Evolutionary conservation across 208 protist genomes (phyloP).

Genomic region (Herpetomonas tarakana): DNA sequence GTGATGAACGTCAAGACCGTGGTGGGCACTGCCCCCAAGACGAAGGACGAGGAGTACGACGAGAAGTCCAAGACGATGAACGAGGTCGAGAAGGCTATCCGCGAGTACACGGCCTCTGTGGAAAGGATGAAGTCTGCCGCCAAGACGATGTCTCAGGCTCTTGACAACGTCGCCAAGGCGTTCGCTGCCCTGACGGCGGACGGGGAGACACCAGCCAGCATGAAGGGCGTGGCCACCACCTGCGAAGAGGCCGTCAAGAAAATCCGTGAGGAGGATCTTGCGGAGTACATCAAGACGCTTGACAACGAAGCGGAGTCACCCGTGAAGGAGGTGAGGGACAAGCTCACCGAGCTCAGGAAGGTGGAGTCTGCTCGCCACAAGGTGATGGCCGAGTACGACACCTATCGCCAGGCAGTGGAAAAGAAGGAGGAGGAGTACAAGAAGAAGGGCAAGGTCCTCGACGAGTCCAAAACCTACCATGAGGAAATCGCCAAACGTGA

Average conservation of each 20-base stretch:
- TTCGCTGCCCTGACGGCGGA: conserved; percentile 26
- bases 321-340: conserved; percentile 2
- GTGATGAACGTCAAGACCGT: conserved; percentile 33
- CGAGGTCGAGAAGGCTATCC: conserved; percentile 14
- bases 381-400: conserved; percentile 25
- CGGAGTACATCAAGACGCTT: conserved; percentile 13
- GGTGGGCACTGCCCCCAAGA: conserved; percentile 36
- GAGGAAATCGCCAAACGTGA: conserved; percentile 21
- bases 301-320: not conserved
- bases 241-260: conserved; percentile 15
- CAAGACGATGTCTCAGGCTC: conserved; percentile 15
- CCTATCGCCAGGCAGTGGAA: conserved; percentile 17
- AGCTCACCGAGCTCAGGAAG: conserved; percentile 12
- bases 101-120: conserved; percentile 26
- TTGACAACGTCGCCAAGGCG: conserved; percentile 30
- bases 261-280: conserved; percentile 9
- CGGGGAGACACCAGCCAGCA: conserved; percentile 8
- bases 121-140: conserved; percentile 22
- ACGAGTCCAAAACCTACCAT: conserved; percentile 17
- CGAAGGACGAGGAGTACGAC: conserved; percentile 42
- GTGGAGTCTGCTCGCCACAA: conserved; percentile 15
- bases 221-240: conserved; percentile 12
- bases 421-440: conserved; percentile 28
- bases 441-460: conserved; percentile 28
- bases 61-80: conserved; percentile 22